phyloP scores from a whole-genome alignment of 2,329 filamentous ascomycete species.

The Eutypella sp. region DNA sequence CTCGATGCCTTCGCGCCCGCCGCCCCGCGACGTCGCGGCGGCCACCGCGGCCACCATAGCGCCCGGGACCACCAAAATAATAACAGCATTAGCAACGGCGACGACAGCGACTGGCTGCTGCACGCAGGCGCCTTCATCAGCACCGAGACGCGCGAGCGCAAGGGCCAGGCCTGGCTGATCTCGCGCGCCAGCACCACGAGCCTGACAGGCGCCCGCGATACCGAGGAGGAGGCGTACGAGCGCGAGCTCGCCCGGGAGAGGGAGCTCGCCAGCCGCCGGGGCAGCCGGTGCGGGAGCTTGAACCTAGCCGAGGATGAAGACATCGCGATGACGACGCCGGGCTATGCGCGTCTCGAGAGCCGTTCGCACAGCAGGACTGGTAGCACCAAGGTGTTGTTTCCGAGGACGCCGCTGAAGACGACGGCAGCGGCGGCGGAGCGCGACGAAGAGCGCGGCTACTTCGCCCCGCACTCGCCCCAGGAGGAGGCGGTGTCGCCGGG shows the following conservation, averaged over 20 bases:
- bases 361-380: conserved; percentile 39
- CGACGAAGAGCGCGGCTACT: conserved; percentile 38
- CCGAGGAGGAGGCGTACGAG: conserved; percentile 50
- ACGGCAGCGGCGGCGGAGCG: conserved; percentile 22
- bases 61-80: conserved; percentile 1
- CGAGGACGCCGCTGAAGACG: background rate
- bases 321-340: conserved; percentile 30
- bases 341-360: conserved; percentile 46
- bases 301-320: conserved; percentile 35
- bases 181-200: conserved; percentile 61
- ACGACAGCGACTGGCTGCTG: conserved; percentile 61
- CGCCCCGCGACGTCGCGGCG: background rate
- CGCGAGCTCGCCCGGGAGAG: conserved; percentile 46
- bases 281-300: conserved; percentile 43
- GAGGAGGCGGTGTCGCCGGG: conserved; percentile 25
- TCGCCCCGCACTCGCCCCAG: conserved; percentile 22
- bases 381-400: conserved; percentile 37
- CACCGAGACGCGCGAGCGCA: conserved; percentile 58
- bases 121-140: conserved; percentile 59
- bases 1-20: conserved; percentile 10
- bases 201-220: conserved; percentile 46
- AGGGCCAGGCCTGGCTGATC: conserved; percentile 66
- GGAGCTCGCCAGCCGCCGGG: conserved; percentile 41
- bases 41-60: conserved; percentile 5
- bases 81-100: conserved; percentile 26